Evolutionary conservation across 441 rosid genomes (phyloP), one percentile per base, ranked within the genome.

Genomic region (Viola pubescens): DNA sequence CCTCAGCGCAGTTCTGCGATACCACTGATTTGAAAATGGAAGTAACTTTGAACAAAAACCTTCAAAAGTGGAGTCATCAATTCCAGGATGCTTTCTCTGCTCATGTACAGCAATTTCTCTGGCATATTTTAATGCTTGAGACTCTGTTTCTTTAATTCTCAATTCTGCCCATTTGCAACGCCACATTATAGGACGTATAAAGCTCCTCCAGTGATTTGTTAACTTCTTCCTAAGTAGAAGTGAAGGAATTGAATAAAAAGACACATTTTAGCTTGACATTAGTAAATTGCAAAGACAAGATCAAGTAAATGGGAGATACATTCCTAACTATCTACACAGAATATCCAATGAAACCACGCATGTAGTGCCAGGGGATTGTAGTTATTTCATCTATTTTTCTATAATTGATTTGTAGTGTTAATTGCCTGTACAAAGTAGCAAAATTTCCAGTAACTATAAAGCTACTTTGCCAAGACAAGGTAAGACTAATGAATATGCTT

Each of bases 91-190:
- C 60, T 79, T 87, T 54, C 68, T 80, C 63, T 76, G 81, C 38
- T 85, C 87, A 58, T 53, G 69, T 26, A 74, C 54, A 52, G 77
- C 76, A 61, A 94, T 75, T 70, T 81, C 86, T 68, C 77, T 76
- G 9, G 77, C 58, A 72, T 84, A 89, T 76, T 75, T 85, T 61
- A 71, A 57, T 58, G 86, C 81, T 44, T 80, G 91, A 61, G 82
- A 79, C 61, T 83, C 85, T 14, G 88, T 73, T 71, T 87, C 86
- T 66, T 77, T 86, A 45, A 89, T 83, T 74, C 78, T 83, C 69
- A 86, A 69, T 72, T 92, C 97, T 12, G 82, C 61, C 97, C 96
- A 89, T 74, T 88, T 86, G 84, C 94, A 86, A 48, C 89, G 88
- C 97, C 97, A 89, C 95, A 80, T 86, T 54, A 94, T 74, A 62